Evolutionary conservation across 1,139 yeast genomes (phyloP).

Genomic region (Suhomyces maxii): DNA sequence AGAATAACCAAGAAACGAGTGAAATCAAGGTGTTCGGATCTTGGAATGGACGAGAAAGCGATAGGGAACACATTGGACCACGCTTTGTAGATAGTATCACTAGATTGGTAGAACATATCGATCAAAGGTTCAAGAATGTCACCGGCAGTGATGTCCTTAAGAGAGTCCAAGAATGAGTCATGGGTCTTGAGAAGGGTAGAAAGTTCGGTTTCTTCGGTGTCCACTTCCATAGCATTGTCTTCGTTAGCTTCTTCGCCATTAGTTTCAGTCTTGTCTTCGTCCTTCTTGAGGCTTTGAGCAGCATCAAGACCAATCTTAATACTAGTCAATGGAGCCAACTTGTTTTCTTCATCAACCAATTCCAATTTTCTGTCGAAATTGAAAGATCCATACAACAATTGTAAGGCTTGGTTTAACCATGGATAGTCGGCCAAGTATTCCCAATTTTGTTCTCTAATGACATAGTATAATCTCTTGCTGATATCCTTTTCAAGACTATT

Average conservation of each 20-base stretch:
- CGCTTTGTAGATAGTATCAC: conserved; percentile 75
- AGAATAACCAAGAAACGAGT: conserved; percentile 75
- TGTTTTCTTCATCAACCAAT: conserved; percentile 50
- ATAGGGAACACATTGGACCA: conserved; percentile 87
- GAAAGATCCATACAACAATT: conserved; percentile 78
- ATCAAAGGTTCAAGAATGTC: conserved; percentile 69
- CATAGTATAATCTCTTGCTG: conserved; percentile 77
- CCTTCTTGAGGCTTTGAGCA: background rate
- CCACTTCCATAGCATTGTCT: conserved; percentile 27
- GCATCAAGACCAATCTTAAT: conserved; percentile 25
- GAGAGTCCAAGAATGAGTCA: conserved; percentile 44
- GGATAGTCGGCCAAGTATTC: conserved; percentile 89
- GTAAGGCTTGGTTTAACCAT: conserved; percentile 94
- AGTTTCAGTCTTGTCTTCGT: conserved; percentile 2
- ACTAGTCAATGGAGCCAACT: conserved; percentile 54
- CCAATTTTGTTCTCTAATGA: conserved; percentile 94
- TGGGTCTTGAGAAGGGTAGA: conserved; percentile 51
- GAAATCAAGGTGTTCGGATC: conserved; percentile 81
- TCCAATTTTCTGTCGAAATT: conserved; percentile 49
- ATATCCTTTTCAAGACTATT: conserved; percentile 79
- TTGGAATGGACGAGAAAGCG: conserved; percentile 70
- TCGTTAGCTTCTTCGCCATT: conserved; percentile 1
- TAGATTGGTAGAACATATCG: conserved; percentile 81
- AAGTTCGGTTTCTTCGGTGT: conserved; percentile 14
- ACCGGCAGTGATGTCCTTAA: conserved; percentile 52